A percentile compares a stretch with the other conserved stretches of the same genome.
Evolutionary conservation across 768 basidiomycete genomes (phyloP).

Genomic region (Psilocybe sp.): DNA sequence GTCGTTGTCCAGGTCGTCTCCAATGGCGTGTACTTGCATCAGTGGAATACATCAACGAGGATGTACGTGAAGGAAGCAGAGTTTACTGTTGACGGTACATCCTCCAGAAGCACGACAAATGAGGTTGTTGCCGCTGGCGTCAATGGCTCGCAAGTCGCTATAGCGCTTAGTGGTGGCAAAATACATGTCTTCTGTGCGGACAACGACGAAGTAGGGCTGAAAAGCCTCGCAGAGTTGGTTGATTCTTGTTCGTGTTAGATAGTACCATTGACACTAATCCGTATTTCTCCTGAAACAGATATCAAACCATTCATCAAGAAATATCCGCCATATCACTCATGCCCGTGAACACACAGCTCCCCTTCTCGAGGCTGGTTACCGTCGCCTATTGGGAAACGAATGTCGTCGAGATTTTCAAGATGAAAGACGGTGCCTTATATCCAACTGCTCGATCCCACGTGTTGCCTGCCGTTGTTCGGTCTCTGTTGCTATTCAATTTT

Average conservation of each 20-base stretch:
- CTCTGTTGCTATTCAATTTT: conserved; percentile 58
- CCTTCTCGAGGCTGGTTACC: conserved; percentile 46
- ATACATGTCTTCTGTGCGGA: conserved; percentile 50
- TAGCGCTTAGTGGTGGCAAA: conserved; percentile 56
- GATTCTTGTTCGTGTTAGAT: background rate
- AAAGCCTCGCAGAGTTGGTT: conserved; percentile 14
- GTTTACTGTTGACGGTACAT: conserved; percentile 28
- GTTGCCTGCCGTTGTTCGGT: conserved; percentile 44
- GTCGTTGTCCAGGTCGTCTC: conserved; percentile 73
- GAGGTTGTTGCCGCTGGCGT: conserved; percentile 68
- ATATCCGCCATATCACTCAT: conserved; percentile 71
- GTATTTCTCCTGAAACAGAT: conserved; percentile 2
- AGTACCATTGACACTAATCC: background rate
- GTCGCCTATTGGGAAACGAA: conserved; percentile 81
- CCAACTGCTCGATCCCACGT: conserved; percentile 27
- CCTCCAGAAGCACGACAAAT: conserved; percentile 7
- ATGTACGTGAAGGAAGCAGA: conserved; percentile 37
- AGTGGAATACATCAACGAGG: conserved; percentile 45
- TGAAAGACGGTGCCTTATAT: conserved; percentile 20
- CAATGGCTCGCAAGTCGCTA: conserved; percentile 63
- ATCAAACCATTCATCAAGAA: conserved; percentile 32
- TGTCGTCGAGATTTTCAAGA: conserved; percentile 51
- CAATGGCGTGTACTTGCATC: conserved; percentile 49
- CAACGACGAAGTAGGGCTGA: conserved; percentile 26
- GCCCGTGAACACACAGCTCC: conserved; percentile 46